A percentile compares a stretch with the other conserved stretches of the same genome.
Conservation (phyloP, 78 protist genomes). For the Dictyostelium firmibasis region DNA sequence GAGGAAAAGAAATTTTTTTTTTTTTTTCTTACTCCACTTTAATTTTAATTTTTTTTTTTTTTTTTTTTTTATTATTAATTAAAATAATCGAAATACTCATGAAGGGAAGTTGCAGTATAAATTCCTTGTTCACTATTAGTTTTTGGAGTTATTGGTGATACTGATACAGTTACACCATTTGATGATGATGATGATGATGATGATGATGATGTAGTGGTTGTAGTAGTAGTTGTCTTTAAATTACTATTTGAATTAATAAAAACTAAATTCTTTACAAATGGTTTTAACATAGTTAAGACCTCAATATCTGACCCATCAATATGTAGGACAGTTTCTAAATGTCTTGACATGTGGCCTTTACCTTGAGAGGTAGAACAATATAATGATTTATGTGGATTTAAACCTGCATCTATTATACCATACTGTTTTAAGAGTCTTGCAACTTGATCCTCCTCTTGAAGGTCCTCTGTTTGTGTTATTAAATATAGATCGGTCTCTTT, state of each 20-base stretch:
- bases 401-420: constrained; percentile 65
- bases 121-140: constrained; percentile 22
- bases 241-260: background rate
- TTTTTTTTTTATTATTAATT: background rate
- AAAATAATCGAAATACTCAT: constrained; percentile 57
- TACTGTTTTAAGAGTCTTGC: background rate
- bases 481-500: constrained; percentile 41
- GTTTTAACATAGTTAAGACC: constrained; percentile 55
- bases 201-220: constrained; percentile 30
- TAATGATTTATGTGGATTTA: constrained; percentile 39
- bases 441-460: constrained; percentile 39
- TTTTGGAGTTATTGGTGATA: background rate
- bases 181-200: constrained; percentile 21
- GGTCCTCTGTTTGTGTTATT: constrained; percentile 18
- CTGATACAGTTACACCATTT: background rate
- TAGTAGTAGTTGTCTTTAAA: constrained; percentile 22
- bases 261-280: constrained; percentile 34
- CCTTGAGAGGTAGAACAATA: constrained; percentile 79
- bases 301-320: constrained; percentile 38
- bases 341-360: constrained; percentile 65
- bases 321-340: constrained; percentile 25
- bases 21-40: no score
- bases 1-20: background rate
- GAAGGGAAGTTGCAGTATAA: background rate
- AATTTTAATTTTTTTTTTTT: background rate